Evolutionary conservation across 306 rosid genomes (phyloP).

Genomic region (Benincasa hispida): DNA sequence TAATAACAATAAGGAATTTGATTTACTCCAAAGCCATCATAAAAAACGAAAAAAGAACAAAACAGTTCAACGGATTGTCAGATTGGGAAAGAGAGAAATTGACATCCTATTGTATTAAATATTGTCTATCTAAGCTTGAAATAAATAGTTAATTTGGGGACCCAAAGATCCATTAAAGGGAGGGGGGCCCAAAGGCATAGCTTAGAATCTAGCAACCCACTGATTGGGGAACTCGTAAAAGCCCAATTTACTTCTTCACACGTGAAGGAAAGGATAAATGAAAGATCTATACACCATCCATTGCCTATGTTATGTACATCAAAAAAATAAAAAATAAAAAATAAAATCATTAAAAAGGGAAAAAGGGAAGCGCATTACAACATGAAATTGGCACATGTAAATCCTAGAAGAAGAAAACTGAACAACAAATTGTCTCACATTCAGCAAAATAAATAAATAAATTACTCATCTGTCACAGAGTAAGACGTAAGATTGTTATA

Average conservation of each 20-base stretch:
- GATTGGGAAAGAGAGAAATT: neutral
- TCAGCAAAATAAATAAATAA: neutral
- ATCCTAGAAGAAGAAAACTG: neutral
- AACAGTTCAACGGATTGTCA: neutral
- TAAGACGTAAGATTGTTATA: neutral
- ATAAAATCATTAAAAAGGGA: neutral
- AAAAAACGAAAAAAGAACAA: neutral
- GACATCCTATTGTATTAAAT: neutral
- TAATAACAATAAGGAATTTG: neutral
- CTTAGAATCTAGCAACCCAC: neutral
- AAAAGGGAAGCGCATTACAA: neutral
- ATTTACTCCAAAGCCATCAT: neutral
- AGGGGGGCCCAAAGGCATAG: conserved; percentile 3
- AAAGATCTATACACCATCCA: neutral
- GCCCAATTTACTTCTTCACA: neutral
- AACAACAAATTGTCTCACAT: neutral
- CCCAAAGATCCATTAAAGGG: conserved; percentile 2
- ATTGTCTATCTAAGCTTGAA: neutral
- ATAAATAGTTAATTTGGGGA: neutral
- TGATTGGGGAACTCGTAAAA: neutral
- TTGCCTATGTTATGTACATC: neutral
- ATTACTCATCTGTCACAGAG: neutral
- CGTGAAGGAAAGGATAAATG: neutral
- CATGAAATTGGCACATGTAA: neutral
- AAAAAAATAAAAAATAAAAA: too few species aligned